Evolutionary conservation across 1,139 yeast species (phyloP).

Genomic region (Saccharomyces hybrid): DNA sequence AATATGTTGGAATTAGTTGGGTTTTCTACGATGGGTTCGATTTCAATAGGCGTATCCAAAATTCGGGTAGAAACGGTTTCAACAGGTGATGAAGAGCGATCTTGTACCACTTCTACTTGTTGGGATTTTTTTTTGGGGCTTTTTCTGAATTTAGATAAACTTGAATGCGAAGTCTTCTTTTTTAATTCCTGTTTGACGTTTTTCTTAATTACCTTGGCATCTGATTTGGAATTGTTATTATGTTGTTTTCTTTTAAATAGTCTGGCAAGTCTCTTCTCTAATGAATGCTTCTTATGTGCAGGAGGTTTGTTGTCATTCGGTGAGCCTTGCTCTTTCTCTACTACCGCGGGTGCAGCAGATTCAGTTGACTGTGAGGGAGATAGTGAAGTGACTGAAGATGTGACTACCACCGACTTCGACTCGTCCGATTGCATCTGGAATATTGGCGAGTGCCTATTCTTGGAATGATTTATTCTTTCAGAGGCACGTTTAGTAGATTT

Average conservation of each 20-base stretch:
- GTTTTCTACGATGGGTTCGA: neutral
- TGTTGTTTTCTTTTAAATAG: conserved; percentile 19
- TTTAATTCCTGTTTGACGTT: conserved; percentile 9
- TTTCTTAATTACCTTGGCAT: neutral
- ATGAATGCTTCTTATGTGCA: conserved; percentile 4
- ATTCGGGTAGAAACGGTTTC: neutral
- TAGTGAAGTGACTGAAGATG: neutral
- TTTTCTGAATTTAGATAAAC: conserved; percentile 12
- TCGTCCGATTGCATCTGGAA: conserved; percentile 1
- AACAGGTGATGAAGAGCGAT: neutral
- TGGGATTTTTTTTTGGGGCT: conserved; percentile 7
- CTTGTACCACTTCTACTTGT: neutral
- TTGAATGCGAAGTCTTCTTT: conserved; percentile 9
- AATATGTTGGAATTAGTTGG: neutral
- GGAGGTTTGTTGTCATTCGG: conserved; percentile 1
- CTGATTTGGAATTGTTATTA: neutral
- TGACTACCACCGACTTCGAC: neutral
- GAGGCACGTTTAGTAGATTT: conserved; percentile 8
- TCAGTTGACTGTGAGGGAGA: neutral
- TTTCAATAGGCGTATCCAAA: neutral
- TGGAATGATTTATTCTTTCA: conserved; percentile 21
- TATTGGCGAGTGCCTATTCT: conserved; percentile 22
- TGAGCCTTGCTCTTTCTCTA: conserved; percentile 3
- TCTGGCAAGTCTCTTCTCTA: conserved; percentile 25
- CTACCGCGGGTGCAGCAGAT: neutral